These are phyloP conservation scores for Claviceps digitariae DNA, from an alignment of 2,329 filamentous ascomycete species.

Conservation along the genomic window DNA sequence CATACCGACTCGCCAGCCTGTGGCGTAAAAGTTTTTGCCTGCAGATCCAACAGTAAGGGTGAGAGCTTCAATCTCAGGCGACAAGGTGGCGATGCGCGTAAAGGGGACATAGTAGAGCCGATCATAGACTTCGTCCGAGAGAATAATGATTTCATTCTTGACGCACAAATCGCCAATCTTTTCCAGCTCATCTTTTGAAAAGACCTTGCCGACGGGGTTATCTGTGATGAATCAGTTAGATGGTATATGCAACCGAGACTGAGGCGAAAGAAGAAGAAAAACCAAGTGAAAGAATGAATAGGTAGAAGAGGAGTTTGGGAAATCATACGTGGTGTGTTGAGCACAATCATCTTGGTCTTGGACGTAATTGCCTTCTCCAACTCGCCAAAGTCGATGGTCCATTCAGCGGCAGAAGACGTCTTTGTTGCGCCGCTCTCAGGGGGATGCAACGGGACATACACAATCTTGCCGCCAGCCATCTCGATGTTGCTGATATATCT, in stretches of 20 bases:
- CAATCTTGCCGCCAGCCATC: conserved; percentile 90
- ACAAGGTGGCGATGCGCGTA: conserved; percentile 80
- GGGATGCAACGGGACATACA: conserved; percentile 90
- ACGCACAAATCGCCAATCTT: conserved; percentile 80
- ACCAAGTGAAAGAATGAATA: neutral
- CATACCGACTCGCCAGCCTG: conserved; percentile 76
- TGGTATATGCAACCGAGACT: neutral
- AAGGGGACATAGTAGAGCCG: conserved; percentile 91
- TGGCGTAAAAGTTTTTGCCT: conserved; percentile 97
- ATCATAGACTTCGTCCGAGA: conserved; percentile 90
- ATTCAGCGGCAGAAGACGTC: conserved; percentile 77
- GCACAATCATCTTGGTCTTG: conserved; percentile 90
- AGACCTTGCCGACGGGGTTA: conserved; percentile 95
- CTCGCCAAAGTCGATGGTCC: conserved; percentile 74
- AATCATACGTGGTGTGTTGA: conserved; percentile 56
- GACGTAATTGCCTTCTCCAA: conserved; percentile 70
- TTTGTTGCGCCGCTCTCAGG: conserved; percentile 64
- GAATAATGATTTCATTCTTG: conserved; percentile 85
- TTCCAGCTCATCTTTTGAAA: conserved; percentile 68
- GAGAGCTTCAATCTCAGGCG: conserved; percentile 73
- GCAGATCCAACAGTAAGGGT: conserved; percentile 92
- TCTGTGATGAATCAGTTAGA: conserved; percentile 31
- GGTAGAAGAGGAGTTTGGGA: too few relatives aligned
- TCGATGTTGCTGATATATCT: conserved; percentile 87
- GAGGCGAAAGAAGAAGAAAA: neutral